These are phyloP conservation scores for Mortierella sp. DNA, from an alignment of 371 early-diverging fungal species.

Conservation along the genomic window DNA sequence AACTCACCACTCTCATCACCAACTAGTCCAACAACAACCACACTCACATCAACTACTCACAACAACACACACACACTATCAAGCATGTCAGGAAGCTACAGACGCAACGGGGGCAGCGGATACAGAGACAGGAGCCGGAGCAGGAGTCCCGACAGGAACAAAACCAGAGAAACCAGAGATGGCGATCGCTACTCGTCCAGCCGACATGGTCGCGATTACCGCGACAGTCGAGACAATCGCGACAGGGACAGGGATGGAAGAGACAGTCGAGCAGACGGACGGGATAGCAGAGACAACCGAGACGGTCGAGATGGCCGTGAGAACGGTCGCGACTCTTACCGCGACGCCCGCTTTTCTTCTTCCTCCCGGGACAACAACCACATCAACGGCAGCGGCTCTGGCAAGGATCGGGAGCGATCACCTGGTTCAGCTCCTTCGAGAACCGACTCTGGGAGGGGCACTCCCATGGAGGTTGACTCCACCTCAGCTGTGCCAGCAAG, in stretches of 20 bases:
- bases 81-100: slow-evolving; percentile 35
- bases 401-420: slow-evolving; percentile 33
- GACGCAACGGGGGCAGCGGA: slow-evolving; percentile 27
- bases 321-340: neutral
- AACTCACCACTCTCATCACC: neutral
- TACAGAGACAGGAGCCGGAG: slow-evolving; percentile 51
- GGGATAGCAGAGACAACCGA: slow-evolving; percentile 18
- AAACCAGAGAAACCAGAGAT: slow-evolving; percentile 50
- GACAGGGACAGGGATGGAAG: slow-evolving; percentile 32
- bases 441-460: slow-evolving; percentile 11
- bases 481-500: slow-evolving; percentile 49
- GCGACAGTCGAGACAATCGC: slow-evolving; percentile 53
- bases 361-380: slow-evolving; percentile 14
- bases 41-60: neutral
- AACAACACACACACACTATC: slow-evolving; percentile 18
- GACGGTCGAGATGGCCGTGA: slow-evolving; percentile 31
- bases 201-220: slow-evolving; percentile 55
- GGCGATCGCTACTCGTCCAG: slow-evolving; percentile 51
- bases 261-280: slow-evolving; percentile 8
- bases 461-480: slow-evolving; percentile 29
- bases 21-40: neutral
- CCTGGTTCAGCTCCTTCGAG: slow-evolving; percentile 27
- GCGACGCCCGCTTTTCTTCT: neutral
- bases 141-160: slow-evolving; percentile 54
- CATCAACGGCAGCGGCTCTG: slow-evolving; percentile 19